phyloP scores from a whole-genome alignment of 2,329 filamentous ascomycete species.

The Xylaria sp. region DNA sequence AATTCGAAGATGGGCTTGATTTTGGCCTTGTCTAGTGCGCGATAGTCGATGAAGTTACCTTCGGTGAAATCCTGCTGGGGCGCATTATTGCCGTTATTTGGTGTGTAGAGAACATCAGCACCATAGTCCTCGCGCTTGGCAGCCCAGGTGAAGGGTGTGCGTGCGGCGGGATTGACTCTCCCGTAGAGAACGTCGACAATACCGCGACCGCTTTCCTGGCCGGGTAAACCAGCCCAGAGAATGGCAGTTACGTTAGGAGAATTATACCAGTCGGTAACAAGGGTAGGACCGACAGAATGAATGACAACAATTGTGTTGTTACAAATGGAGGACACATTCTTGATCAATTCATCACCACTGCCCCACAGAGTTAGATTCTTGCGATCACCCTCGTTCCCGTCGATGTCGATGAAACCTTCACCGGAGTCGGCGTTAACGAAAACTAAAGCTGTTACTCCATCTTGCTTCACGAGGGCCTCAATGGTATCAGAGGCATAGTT shows the following conservation, averaged over 20 bases:
- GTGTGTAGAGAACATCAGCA: constrained; percentile 71
- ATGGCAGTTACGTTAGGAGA: constrained; percentile 85
- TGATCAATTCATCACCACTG: constrained; percentile 81
- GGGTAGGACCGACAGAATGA: constrained; percentile 83
- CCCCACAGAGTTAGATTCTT: constrained; percentile 94
- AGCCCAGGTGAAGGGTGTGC: constrained; percentile 84
- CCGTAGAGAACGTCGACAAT: constrained; percentile 88
- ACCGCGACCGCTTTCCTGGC: constrained; percentile 83
- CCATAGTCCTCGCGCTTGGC: constrained; percentile 74
- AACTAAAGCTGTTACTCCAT: constrained; percentile 78
- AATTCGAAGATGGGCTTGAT: constrained; percentile 81
- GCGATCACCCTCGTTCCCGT: constrained; percentile 86
- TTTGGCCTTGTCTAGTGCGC: constrained; percentile 74
- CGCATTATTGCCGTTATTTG: constrained; percentile 72
- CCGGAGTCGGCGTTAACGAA: constrained; percentile 90
- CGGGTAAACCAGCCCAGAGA: constrained; percentile 82
- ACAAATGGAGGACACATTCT: constrained; percentile 79
- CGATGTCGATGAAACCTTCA: constrained; percentile 86
- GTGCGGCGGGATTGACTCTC: constrained; percentile 77
- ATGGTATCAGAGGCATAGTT: constrained; percentile 72
- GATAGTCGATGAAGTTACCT: constrained; percentile 85
- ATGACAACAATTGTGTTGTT: constrained; percentile 93
- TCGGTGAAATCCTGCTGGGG: constrained; percentile 81
- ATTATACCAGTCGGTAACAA: constrained; percentile 78
- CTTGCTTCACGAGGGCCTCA: constrained; percentile 67